A percentile compares a stretch with the other conserved stretches of the same genome.
Conservation (phyloP, 164 flowering plant species). For the Stephania cephalantha region DNA sequence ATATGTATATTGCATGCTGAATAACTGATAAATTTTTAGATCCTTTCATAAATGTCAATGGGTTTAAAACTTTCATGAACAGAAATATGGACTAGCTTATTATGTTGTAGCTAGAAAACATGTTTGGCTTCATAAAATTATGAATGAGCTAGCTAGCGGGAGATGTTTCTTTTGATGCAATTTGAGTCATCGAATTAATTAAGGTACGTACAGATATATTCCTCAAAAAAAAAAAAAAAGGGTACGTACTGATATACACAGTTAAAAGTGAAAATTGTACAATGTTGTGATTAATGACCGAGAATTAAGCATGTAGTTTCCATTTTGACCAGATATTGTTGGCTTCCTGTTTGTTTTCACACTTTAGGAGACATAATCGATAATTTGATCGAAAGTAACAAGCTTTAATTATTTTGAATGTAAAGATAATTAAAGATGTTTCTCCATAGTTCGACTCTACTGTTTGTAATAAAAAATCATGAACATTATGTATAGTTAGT, state of each 20-base stretch:
- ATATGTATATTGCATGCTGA: constrained; percentile 11
- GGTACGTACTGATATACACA: not conserved
- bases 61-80: constrained; percentile 6
- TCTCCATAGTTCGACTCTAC: too few species aligned
- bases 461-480: too few species aligned
- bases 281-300: too few species aligned
- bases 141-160: not conserved
- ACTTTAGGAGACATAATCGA: not conserved
- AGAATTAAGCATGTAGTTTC: not conserved
- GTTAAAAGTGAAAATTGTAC: too few species aligned
- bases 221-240: too few species aligned
- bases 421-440: too few species aligned
- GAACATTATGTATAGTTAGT: too few species aligned
- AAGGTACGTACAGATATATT: not conserved
- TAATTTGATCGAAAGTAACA: too few species aligned
- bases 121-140: not conserved
- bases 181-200: not conserved
- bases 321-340: not conserved
- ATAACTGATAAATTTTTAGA: constrained; percentile 10
- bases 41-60: not conserved
- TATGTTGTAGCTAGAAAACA: not conserved
- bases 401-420: too few species aligned
- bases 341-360: not conserved
- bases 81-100: not conserved
- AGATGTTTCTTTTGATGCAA: not conserved